phyloP scores from a whole-genome alignment of 2,329 filamentous ascomycete genomes.

The Trichoderma brevicompactum region DNA sequence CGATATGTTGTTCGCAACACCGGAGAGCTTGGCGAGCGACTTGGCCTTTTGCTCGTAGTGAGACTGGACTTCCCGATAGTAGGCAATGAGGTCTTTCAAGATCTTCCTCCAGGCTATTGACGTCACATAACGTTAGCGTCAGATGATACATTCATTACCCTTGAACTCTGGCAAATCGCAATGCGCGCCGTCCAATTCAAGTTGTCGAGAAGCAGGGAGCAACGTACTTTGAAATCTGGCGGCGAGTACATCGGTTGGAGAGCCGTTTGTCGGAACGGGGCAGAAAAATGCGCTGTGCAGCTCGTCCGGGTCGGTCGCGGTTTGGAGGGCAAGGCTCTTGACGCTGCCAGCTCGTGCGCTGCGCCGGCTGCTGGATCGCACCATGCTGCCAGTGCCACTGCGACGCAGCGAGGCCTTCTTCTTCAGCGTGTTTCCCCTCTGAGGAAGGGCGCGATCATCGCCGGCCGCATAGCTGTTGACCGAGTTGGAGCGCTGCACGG shows the following conservation, averaged over 20 bases:
- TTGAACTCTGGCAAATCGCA: background rate
- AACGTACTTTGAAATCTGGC: constrained; percentile 83
- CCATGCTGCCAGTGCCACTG: constrained; percentile 70
- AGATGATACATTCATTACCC: background rate
- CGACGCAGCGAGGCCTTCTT: constrained; percentile 83
- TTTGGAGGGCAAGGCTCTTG: constrained; percentile 74
- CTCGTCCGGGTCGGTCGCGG: constrained; percentile 69
- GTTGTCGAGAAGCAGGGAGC: background rate
- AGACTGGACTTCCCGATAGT: constrained; percentile 88
- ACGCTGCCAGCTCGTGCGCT: constrained; percentile 88
- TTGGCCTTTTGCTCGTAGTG: constrained; percentile 89
- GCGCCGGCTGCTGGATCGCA: constrained; percentile 77
- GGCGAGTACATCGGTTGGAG: constrained; percentile 84
- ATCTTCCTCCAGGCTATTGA: constrained; percentile 86
- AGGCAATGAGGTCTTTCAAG: constrained; percentile 89
- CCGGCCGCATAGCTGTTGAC: constrained; percentile 58
- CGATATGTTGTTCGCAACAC: constrained; percentile 79
- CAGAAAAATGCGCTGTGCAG: constrained; percentile 85
- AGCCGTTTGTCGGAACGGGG: constrained; percentile 84
- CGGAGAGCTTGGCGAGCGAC: constrained; percentile 78
- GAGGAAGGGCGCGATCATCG: constrained; percentile 49
- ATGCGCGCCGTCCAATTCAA: constrained; percentile 1
- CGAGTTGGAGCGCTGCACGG: constrained; percentile 66
- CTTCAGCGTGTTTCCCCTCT: constrained; percentile 74
- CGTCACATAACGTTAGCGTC: constrained; percentile 12